Evolutionary conservation across 257 asterid genomes (phyloP).

Genomic region (Solanum megistacrolobum): DNA sequence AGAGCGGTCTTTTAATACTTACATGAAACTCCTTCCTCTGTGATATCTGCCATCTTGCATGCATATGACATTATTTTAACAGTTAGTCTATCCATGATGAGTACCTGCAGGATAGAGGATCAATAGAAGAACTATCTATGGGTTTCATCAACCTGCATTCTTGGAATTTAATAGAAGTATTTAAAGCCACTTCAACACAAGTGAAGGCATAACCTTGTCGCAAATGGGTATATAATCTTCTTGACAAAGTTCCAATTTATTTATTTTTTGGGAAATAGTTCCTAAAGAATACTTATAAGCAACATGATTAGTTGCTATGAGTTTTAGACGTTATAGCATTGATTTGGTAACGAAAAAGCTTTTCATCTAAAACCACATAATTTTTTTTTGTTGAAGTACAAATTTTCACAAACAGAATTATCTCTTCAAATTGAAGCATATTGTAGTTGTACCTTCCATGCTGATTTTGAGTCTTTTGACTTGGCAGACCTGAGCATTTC

Average conservation of each 20-base stretch:
- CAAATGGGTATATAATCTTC: neutral
- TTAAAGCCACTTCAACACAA: neutral
- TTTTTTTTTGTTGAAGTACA: neutral
- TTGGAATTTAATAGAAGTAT: neutral
- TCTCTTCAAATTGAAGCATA: neutral
- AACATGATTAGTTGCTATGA: neutral
- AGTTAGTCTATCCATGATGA: constrained; percentile 95
- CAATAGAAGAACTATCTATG: constrained; percentile 8
- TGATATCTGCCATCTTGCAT: constrained; percentile 98
- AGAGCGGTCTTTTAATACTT: constrained; percentile 66
- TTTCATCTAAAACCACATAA: neutral
- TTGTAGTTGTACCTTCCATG: constrained; percentile 70
- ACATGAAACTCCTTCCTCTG: constrained; percentile 99
- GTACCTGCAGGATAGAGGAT: constrained; percentile 55
- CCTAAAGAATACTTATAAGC: neutral
- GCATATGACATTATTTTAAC: constrained; percentile 85
- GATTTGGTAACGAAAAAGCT: neutral
- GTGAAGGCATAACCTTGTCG: neutral
- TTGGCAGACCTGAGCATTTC: constrained; percentile 96
- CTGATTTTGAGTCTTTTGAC: constrained; percentile 83
- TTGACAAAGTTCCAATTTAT: neutral
- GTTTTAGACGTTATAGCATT: neutral
- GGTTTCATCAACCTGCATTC: neutral
- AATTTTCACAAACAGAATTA: neutral
- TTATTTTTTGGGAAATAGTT: neutral